phyloP scores from a whole-genome alignment of 2,329 filamentous ascomycete genomes.

The Akanthomyces lecanii region DNA sequence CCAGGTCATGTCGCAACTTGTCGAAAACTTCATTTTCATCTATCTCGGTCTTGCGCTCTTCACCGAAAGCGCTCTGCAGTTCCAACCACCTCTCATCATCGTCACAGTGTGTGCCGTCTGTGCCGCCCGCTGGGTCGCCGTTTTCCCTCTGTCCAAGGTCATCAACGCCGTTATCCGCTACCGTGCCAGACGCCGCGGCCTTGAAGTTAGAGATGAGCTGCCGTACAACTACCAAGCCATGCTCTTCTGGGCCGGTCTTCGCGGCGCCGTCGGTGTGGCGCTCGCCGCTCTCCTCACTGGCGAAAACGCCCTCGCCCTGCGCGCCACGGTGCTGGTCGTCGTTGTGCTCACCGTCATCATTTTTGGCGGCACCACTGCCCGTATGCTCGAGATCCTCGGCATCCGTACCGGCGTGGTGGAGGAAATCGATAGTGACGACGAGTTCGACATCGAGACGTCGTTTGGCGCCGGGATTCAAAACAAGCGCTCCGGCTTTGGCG shows the following conservation, averaged over 20 bases:
- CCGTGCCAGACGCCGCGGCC: conserved; percentile 68
- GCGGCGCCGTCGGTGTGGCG: conserved; percentile 92
- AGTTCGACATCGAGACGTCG: conserved; percentile 84
- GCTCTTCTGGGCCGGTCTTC: conserved; percentile 98
- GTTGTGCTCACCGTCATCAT: conserved; percentile 98
- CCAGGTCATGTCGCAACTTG: conserved; percentile 87
- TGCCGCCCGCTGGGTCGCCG: conserved; percentile 84
- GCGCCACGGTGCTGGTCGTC: conserved; percentile 94
- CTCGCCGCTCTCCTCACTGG: conserved; percentile 84
- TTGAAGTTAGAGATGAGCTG: conserved; percentile 76
- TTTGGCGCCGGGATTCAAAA: conserved; percentile 70
- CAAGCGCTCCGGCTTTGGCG: conserved; percentile 74
- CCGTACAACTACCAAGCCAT: conserved; percentile 97
- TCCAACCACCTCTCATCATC: conserved; percentile 92
- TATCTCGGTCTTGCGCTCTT: conserved; percentile 94
- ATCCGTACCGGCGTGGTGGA: conserved; percentile 95
- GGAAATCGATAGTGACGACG: conserved; percentile 94
- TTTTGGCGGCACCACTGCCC: conserved; percentile 92
- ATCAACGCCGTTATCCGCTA: conserved; percentile 95
- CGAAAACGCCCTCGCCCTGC: conserved; percentile 74
- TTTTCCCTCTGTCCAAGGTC: conserved; percentile 82
- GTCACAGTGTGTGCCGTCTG: conserved; percentile 90
- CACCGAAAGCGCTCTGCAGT: conserved; percentile 81
- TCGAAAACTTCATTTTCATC: conserved; percentile 99
- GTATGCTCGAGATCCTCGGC: conserved; percentile 96